Evolutionary conservation across 805 yeast species (phyloP).

Genomic region (Hanseniaspora nectarophila): DNA sequence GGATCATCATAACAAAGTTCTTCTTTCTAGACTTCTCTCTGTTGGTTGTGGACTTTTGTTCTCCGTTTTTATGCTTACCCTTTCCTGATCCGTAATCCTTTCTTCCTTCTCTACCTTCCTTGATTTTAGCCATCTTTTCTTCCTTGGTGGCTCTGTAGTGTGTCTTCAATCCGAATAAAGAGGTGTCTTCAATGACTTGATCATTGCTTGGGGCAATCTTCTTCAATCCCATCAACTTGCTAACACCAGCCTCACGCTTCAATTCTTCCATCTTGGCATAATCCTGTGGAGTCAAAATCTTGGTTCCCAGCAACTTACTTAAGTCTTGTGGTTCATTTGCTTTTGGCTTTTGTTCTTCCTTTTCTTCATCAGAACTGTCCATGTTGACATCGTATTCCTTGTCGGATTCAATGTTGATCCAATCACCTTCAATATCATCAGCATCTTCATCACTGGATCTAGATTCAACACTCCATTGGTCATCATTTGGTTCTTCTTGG

Average conservation of each 20-base stretch:
- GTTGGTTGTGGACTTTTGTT: constrained; percentile 75
- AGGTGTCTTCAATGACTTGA: constrained; percentile 69
- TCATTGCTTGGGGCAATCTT: constrained; percentile 41
- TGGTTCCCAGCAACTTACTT: constrained; percentile 52
- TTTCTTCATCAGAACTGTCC: constrained; percentile 30
- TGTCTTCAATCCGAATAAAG: constrained; percentile 60
- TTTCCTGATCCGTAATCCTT: constrained; percentile 80
- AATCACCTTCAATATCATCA: constrained; percentile 35
- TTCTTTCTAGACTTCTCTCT: constrained; percentile 94
- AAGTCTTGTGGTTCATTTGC: constrained; percentile 31
- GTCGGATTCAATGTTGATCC: constrained; percentile 29
- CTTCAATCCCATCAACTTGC: constrained; percentile 55
- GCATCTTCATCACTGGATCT: constrained; percentile 28
- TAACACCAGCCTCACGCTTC: constrained; percentile 71
- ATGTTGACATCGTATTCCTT: constrained; percentile 40
- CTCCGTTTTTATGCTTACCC: constrained; percentile 57
- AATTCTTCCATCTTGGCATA: constrained; percentile 90
- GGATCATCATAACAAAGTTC: constrained; percentile 98
- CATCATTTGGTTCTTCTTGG: constrained; percentile 44
- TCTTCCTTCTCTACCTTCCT: constrained; percentile 87
- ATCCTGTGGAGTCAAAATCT: constrained; percentile 92
- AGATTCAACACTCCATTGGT: constrained; percentile 34
- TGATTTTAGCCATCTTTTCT: constrained; percentile 75
- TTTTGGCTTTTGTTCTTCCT: constrained; percentile 22
- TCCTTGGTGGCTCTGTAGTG: constrained; percentile 78